phyloP scores from a whole-genome alignment of 257 asterid genomes.

The Nicotiana benthamiana region DNA sequence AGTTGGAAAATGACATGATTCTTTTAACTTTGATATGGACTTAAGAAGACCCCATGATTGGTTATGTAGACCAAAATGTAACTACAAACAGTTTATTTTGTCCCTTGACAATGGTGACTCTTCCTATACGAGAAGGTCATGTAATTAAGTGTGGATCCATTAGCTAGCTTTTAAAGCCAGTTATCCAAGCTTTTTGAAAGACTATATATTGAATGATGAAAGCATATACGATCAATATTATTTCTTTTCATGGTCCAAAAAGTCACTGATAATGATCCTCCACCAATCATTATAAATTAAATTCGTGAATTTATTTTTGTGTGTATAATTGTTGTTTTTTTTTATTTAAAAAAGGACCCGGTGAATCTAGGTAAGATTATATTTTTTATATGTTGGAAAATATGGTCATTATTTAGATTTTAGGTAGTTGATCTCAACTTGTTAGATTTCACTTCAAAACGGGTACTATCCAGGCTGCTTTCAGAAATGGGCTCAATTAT shows the following conservation, averaged over 20 bases:
- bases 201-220: conserved; percentile 13
- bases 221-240: conserved; percentile 16
- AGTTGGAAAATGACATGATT: background rate
- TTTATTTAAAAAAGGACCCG: no score
- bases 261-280: background rate
- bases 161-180: background rate
- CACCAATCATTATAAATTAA: background rate
- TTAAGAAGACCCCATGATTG: background rate
- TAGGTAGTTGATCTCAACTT: background rate
- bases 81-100: background rate
- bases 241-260: conserved; percentile 3
- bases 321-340: no score
- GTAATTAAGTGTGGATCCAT: conserved; percentile 3
- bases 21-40: background rate
- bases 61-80: background rate
- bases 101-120: conserved; percentile 20
- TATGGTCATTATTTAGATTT: background rate
- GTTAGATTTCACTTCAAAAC: no score
- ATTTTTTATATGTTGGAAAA: background rate
- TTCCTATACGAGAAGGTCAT: conserved; percentile 38
- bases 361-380: background rate
- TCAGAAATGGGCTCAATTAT: background rate
- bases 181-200: conserved; percentile 40
- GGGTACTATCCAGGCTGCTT: no score
- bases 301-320: no score